phyloP scores from a whole-genome alignment of 352 stramenopile species.

The Phytopythium sindhum region DNA sequence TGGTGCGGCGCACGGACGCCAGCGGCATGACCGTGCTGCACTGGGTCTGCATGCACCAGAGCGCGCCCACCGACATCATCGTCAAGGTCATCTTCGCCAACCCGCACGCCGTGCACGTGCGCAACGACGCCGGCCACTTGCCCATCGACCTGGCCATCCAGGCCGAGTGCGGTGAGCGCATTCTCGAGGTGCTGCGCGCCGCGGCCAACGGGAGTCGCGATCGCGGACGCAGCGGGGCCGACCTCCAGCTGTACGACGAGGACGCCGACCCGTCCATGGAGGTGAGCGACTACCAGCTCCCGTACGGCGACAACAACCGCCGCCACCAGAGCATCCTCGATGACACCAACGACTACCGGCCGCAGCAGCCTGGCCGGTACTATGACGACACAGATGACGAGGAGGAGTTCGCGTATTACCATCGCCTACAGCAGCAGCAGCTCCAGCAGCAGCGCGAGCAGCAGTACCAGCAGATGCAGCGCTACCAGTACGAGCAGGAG shows the following conservation, averaged over 20 bases:
- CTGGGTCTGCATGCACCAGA: conserved; percentile 79
- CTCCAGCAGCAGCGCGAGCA: conserved; percentile 22
- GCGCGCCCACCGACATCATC: conserved; percentile 66
- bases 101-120: conserved; percentile 62
- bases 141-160: conserved; percentile 74
- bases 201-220: conserved; percentile 38
- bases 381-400: conserved; percentile 33
- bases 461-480: conserved; percentile 34
- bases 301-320: conserved; percentile 36
- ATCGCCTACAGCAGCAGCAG: conserved; percentile 11
- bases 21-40: conserved; percentile 79
- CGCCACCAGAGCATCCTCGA: conserved; percentile 25
- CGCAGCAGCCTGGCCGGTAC: conserved; percentile 22
- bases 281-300: conserved; percentile 36
- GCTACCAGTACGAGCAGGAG: conserved; percentile 26
- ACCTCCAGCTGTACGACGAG: conserved; percentile 26
- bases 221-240: conserved; percentile 16
- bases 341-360: conserved; percentile 27
- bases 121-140: conserved; percentile 71
- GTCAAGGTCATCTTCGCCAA: conserved; percentile 82
- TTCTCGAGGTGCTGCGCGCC: conserved; percentile 65
- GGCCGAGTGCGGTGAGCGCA: conserved; percentile 68
- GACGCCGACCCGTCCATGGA: conserved; percentile 32
- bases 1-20: conserved; percentile 55
- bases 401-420: conserved; percentile 14